These are phyloP conservation scores for Taphrina betulina DNA, from an alignment of 1,139 yeast species.

Conservation along the genomic window DNA sequence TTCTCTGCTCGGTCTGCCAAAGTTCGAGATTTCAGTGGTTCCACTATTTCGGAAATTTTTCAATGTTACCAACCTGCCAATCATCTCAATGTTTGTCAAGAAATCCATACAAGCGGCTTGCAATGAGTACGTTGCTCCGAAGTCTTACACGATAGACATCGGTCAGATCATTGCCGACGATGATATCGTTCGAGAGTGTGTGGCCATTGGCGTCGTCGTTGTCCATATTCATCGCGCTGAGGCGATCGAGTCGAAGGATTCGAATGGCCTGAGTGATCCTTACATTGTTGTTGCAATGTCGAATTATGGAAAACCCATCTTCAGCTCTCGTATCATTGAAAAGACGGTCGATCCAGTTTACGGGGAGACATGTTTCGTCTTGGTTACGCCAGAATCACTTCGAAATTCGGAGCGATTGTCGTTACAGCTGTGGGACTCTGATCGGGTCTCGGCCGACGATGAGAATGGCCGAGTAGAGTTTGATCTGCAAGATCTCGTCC, in stretches of 20 bases:
- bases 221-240: conserved; percentile 21
- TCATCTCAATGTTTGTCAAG: conserved; percentile 31
- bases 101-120: conserved; percentile 27
- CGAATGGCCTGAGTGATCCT: conserved; percentile 22
- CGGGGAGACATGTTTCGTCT: conserved; percentile 20
- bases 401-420: conserved; percentile 23
- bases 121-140: conserved; percentile 33
- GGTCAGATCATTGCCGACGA: conserved; percentile 27
- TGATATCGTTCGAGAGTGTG: conserved; percentile 25
- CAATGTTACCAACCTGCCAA: conserved; percentile 26
- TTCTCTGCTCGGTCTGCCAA: conserved; percentile 33
- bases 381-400: conserved; percentile 29
- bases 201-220: conserved; percentile 24
- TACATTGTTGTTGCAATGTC: conserved; percentile 28
- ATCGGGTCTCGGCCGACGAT: conserved; percentile 25
- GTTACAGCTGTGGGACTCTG: conserved; percentile 32
- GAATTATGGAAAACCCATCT: conserved; percentile 30
- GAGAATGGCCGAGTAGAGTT: conserved; percentile 30
- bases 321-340: conserved; percentile 30
- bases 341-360: conserved; percentile 19
- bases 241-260: conserved; percentile 19
- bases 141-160: conserved; percentile 23
- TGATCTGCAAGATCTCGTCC: conserved; percentile 24
- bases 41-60: conserved; percentile 18
- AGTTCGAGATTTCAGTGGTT: conserved; percentile 29